Evolutionary conservation across 169 alveolate species (phyloP), one percentile per base, ranked within the genome.

Genomic region (Cryptosporidium viatorum): DNA sequence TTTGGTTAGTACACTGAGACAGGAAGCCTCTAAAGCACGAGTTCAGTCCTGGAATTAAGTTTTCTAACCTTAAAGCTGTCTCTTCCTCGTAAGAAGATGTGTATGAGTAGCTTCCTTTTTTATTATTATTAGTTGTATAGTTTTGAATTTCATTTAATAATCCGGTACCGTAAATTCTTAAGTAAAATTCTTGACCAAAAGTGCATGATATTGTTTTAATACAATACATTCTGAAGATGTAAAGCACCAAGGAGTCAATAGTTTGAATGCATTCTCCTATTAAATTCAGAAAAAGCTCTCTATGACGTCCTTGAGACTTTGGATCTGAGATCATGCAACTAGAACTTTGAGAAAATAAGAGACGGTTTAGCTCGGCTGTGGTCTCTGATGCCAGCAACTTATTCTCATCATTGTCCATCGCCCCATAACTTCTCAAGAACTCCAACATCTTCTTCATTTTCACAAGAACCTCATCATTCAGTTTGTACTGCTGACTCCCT

Each of bases 361-460:
- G 55, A 0, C 29, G 33, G 23, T 80, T 80, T 21, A 80, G 51
- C 23, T 80, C 75, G 0, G 29, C 7, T 9, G 10, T 16, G 23
- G 31, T 60, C 3, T 58, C 75, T n/a, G 89, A 39, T 18, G 68
- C 43, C 67, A 80, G n/a, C 12, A 80, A 29, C 68, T 80, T 80
- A 48, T 80, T 80, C 55, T 80, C 89, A 62, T 80, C 43, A 43
- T 62, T 65, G 37, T 80, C 89, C 89, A 80, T 80, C 14, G 89
- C 89, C 4, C 89, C 89, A 62, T 80, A 80, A 43, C 52, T 59
- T 31, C 89, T 59, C 2, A 80, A 33, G 52, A 43, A 80, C 50
- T 80, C 89, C 16, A 80, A 31, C 18, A 65, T 80, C 5, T 65
- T 80, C 65, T 48, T 59, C 65, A 80, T 62, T 21, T 65, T 80